These are phyloP conservation scores for Cyberlindnera lachancei DNA, from an alignment of 805 yeast species.

Conservation along the genomic window DNA sequence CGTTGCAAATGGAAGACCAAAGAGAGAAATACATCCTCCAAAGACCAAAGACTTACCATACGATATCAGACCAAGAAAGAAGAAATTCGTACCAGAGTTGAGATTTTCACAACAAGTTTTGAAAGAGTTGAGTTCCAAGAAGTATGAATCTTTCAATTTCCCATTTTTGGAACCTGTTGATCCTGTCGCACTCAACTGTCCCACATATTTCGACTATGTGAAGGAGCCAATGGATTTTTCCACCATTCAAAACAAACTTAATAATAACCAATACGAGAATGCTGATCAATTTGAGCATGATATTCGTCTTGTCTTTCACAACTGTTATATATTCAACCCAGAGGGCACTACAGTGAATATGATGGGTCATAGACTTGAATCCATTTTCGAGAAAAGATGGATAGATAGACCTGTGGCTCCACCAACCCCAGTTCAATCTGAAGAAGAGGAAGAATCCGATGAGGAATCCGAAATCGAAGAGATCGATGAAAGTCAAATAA, in stretches of 20 bases:
- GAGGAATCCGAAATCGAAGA: constrained; percentile 38
- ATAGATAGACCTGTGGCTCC: constrained; percentile 72
- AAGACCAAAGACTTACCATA: constrained; percentile 89
- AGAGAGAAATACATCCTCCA: constrained; percentile 95
- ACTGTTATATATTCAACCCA: constrained; percentile 91
- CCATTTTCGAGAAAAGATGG: constrained; percentile 83
- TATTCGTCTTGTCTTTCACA: constrained; percentile 72
- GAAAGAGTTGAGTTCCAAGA: constrained; percentile 76
- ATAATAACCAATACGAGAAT: constrained; percentile 80
- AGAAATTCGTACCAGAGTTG: constrained; percentile 84
- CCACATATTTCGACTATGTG: constrained; percentile 78
- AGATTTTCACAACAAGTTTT: constrained; percentile 76
- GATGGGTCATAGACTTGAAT: constrained; percentile 92
- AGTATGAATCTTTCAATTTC: constrained; percentile 75
- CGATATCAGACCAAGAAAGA: constrained; percentile 84
- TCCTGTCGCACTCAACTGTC: constrained; percentile 88
- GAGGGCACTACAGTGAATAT: constrained; percentile 93
- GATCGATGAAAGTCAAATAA: constrained; percentile 54
- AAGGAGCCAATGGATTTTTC: constrained; percentile 94
- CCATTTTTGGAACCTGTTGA: constrained; percentile 94
- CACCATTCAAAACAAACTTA: constrained; percentile 71
- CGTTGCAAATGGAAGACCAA: constrained; percentile 71
- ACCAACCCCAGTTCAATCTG: constrained; percentile 20
- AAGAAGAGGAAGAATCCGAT: constrained; percentile 21
- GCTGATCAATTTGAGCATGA: constrained; percentile 85